Evolutionary conservation across 352 stramenopile species (phyloP).

Genomic region (Phytophthora capsici): DNA sequence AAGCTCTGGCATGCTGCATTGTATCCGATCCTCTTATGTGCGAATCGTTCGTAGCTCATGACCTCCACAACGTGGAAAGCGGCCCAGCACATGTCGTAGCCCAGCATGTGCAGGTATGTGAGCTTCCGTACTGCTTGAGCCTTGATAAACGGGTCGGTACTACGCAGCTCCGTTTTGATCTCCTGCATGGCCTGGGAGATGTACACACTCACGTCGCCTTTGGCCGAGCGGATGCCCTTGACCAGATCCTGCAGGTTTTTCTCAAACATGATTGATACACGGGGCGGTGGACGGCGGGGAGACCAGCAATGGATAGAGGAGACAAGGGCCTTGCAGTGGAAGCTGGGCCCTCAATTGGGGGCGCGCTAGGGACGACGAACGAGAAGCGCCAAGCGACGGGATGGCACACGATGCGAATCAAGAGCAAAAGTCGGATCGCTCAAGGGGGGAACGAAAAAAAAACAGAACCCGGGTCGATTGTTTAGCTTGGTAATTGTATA

Average conservation of each 20-base stretch:
- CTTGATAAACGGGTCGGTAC: slow-evolving; percentile 97
- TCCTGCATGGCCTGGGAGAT: slow-evolving; percentile 98
- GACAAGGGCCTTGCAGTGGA: slow-evolving; percentile 4
- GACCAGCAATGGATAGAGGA: slow-evolving; percentile 6
- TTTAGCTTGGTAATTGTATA: slow-evolving; percentile 25
- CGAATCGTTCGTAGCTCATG: slow-evolving; percentile 96
- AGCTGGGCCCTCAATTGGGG: neutral
- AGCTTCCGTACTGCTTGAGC: slow-evolving; percentile 97
- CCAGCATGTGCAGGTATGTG: slow-evolving; percentile 98
- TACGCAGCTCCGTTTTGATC: slow-evolving; percentile 98
- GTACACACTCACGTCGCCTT: slow-evolving; percentile 96
- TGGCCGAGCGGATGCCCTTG: slow-evolving; percentile 98
- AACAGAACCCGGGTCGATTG: slow-evolving; percentile 21
- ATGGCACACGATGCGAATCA: slow-evolving; percentile 28
- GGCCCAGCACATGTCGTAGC: slow-evolving; percentile 98
- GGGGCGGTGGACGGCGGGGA: neutral
- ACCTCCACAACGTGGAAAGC: slow-evolving; percentile 98
- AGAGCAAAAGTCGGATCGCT: slow-evolving; percentile 34
- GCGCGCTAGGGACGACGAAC: neutral
- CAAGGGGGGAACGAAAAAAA: slow-evolving; percentile 12
- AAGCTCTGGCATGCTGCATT: slow-evolving; percentile 96
- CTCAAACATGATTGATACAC: slow-evolving; percentile 93
- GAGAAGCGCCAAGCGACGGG: neutral
- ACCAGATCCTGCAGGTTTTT: slow-evolving; percentile 99
- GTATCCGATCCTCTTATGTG: slow-evolving; percentile 97